A percentile compares a stretch with the other conserved stretches of the same genome.
phyloP scores from a whole-genome alignment of 768 basidiomycete genomes.

The Kwoniella heveanensis region DNA sequence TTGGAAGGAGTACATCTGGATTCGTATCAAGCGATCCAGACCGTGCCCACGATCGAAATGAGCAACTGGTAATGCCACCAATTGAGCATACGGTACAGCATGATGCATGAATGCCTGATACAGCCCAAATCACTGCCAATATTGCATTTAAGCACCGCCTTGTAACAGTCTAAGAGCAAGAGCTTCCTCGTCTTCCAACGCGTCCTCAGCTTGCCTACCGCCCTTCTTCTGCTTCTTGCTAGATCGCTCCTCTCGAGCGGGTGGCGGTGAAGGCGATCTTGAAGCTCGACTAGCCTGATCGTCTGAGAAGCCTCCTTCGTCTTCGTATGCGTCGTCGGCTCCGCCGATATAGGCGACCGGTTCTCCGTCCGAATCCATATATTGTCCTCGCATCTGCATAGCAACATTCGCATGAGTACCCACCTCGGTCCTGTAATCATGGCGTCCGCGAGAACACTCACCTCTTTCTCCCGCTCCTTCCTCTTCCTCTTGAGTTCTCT shows the following conservation, averaged over 20 bases:
- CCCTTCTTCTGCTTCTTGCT: slow-evolving; percentile 53
- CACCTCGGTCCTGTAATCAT: not conserved
- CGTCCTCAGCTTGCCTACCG: slow-evolving; percentile 53
- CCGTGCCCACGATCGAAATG: too few relatives aligned
- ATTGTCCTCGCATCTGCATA: slow-evolving; percentile 8
- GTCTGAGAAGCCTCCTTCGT: slow-evolving; percentile 67
- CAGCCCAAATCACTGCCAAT: too few relatives aligned
- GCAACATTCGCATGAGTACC: not conserved
- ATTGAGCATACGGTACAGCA: too few relatives aligned
- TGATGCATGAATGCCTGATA: too few relatives aligned
- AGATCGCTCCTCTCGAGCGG: slow-evolving; percentile 22
- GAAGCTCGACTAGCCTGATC: slow-evolving; percentile 58
- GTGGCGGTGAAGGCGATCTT: slow-evolving; percentile 57
- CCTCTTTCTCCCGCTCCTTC: slow-evolving; percentile 71
- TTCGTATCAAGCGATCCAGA: too few relatives aligned
- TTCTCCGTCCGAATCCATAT: slow-evolving; percentile 38
- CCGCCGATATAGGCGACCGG: slow-evolving; percentile 57
- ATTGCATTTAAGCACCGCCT: slow-evolving; percentile 3
- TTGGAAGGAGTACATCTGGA: too few relatives aligned
- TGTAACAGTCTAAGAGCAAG: slow-evolving; percentile 64
- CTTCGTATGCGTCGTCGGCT: slow-evolving; percentile 18
- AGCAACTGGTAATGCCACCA: too few relatives aligned
- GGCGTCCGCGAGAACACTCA: slow-evolving; percentile 47
- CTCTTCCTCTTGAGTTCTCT: slow-evolving; percentile 88
- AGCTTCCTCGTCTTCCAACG: slow-evolving; percentile 65